Base-by-base conservation (phyloP, 2,329 filamentous ascomycete species). In the Sporothrix brasiliensis region DNA sequence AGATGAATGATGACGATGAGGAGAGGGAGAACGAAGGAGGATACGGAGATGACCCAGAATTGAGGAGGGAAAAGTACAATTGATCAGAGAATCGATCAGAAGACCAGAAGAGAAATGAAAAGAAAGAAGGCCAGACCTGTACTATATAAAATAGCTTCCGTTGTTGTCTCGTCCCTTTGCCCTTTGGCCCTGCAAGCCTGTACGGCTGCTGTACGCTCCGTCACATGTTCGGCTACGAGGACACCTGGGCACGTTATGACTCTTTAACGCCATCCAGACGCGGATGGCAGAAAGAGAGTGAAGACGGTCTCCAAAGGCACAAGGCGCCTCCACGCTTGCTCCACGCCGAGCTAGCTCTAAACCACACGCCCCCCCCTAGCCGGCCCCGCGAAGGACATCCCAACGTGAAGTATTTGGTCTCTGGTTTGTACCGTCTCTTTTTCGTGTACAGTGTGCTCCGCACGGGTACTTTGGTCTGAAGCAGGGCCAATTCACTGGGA, bases 191-290 rank as follows among this genome's bases (percentile, higher is more conserved):
- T 63, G n/a, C 30, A 34, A 19, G 11, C 56, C 56, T 47, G 34
- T 47, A 39, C 58, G 47, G 14, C 30, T 63, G 58, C 30, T 58
- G 44, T 54, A 67, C 54, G 68, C 53, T 41, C 67, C 72, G 66
- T 74, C 73, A 74, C 73, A 74, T 74, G 73, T 72, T 72, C 70
- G 70, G 72, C 73, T 74, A 67, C 69, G 34, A 39, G 21, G 39
- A 70, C 54, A 7, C 13, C 54, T 34, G 27, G 11, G 2, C 2
- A 14, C 27, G 16, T 58, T 53, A 68, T 65, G 60, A 71, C 67
- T 71, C 70, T 66, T 66, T 44, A n/a, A 66, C 41, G 11, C 24
- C 34, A 13, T 16, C 41, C 10, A 63, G n/a, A 50, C 56, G n/a
- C 56, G 34, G 6, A 21, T n/a, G n/a, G 41, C 34, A 41, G 56